Conservation (phyloP, 441 rosid genomes). For the Adansonia gregorii region DNA sequence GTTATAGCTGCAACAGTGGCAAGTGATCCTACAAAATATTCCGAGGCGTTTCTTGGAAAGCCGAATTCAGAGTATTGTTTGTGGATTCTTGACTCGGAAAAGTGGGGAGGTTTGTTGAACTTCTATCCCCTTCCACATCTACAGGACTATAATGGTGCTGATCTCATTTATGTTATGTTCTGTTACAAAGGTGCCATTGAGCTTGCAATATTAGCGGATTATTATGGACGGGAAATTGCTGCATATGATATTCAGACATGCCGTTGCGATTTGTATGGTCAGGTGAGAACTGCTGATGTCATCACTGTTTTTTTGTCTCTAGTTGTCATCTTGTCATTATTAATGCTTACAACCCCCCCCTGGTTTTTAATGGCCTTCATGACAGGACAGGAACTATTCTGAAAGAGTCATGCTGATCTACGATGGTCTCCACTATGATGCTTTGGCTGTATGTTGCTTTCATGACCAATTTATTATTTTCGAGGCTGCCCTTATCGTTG, state of each 20-base stretch:
- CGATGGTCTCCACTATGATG: conserved; percentile 94
- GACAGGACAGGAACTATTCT: conserved; percentile 62
- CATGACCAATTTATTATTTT: conserved; percentile 22
- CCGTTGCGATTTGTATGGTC: conserved; percentile 92
- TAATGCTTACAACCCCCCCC: neutral
- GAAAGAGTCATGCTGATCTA: conserved; percentile 89
- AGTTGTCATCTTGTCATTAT: neutral
- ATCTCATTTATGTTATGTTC: conserved; percentile 22
- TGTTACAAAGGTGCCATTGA: conserved; percentile 80
- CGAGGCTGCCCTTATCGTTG: neutral
- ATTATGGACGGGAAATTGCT: conserved; percentile 79
- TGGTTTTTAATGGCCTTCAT: conserved; percentile 9
- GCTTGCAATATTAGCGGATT: conserved; percentile 82
- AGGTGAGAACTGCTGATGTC: conserved; percentile 49
- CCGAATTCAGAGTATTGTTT: conserved; percentile 71
- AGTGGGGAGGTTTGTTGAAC: conserved; percentile 85
- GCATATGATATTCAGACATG: conserved; percentile 89
- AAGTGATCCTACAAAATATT: conserved; percentile 71
- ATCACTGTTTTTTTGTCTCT: conserved; percentile 17
- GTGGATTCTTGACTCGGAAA: conserved; percentile 89
- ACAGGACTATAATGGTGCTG: conserved; percentile 7
- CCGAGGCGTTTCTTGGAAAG: conserved; percentile 88
- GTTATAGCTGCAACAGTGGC: conserved; percentile 90
- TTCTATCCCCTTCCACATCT: conserved; percentile 6
- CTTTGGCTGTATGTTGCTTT: conserved; percentile 70